Conservation (phyloP, 2,329 filamentous ascomycete genomes). For the Pseudogymnoascus sp. region DNA sequence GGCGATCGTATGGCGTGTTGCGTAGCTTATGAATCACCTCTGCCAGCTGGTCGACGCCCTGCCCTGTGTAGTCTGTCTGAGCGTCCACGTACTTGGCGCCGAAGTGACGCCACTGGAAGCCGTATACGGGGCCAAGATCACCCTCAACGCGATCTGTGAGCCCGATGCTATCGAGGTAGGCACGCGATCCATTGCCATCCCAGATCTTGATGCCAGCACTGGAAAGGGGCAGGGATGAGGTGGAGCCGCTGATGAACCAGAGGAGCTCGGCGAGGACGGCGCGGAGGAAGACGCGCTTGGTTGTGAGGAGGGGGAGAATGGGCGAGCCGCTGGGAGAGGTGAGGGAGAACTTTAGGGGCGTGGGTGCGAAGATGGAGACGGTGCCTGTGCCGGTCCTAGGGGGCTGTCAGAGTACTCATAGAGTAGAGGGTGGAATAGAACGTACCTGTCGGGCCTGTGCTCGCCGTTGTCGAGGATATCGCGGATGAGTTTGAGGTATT, state of each 20-base stretch:
- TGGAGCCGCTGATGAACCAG: constrained; percentile 86
- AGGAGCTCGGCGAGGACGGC: constrained; percentile 88
- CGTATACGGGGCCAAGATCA: constrained; percentile 91
- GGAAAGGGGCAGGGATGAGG: constrained; percentile 68
- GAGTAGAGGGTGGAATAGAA: neutral
- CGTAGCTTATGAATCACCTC: constrained; percentile 83
- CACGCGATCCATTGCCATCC: constrained; percentile 92
- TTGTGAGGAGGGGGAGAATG: constrained; percentile 87
- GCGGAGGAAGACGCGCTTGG: constrained; percentile 89
- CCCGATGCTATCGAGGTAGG: constrained; percentile 79
- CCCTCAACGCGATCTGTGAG: constrained; percentile 74
- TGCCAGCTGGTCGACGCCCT: constrained; percentile 88
- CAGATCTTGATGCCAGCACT: constrained; percentile 88
- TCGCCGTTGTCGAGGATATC: constrained; percentile 78
- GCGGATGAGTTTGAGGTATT: constrained; percentile 85
- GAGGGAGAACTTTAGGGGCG: constrained; percentile 78
- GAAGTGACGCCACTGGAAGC: constrained; percentile 98
- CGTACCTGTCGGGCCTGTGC: constrained; percentile 74
- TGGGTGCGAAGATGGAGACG: constrained; percentile 77
- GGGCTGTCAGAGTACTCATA: neutral
- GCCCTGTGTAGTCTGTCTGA: constrained; percentile 70
- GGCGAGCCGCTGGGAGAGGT: constrained; percentile 49
- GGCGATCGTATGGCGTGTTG: constrained; percentile 75
- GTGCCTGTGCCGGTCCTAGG: constrained; percentile 86
- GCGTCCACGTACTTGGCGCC: constrained; percentile 81